These are phyloP conservation scores for Pythium vanterpoolii DNA, from an alignment of 352 stramenopile species.

Conservation along the genomic window DNA sequence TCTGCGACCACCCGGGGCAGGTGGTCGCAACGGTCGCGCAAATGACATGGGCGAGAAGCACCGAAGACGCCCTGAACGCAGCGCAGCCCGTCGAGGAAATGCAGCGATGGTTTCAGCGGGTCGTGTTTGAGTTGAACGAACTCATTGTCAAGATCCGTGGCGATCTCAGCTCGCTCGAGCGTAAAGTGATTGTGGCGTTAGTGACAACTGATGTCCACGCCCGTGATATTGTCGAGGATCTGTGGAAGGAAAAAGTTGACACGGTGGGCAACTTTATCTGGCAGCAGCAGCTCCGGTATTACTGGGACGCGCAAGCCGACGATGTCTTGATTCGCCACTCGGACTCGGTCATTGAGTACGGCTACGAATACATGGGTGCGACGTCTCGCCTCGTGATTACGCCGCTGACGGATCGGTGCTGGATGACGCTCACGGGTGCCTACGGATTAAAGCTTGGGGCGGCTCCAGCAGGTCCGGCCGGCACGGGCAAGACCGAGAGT, in stretches of 20 bases:
- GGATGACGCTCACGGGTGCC: constrained; percentile 94
- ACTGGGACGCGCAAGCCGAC: constrained; percentile 92
- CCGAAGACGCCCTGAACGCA: constrained; percentile 72
- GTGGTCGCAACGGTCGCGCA: constrained; percentile 92
- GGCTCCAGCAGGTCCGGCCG: constrained; percentile 90
- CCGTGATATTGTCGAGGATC: constrained; percentile 86
- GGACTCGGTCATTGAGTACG: constrained; percentile 83
- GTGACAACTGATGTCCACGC: constrained; percentile 93
- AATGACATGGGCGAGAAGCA: constrained; percentile 91
- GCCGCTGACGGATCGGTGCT: constrained; percentile 92
- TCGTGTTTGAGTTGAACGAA: constrained; percentile 85
- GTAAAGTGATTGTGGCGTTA: constrained; percentile 92
- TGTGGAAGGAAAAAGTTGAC: constrained; percentile 67
- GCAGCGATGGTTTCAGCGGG: constrained; percentile 67
- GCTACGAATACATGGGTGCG: constrained; percentile 95
- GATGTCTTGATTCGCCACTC: constrained; percentile 82
- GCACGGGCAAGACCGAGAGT: constrained; percentile 96
- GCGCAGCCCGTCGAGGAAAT: constrained; percentile 44
- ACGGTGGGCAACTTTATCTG: constrained; percentile 91
- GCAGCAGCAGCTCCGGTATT: constrained; percentile 94
- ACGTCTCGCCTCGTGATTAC: constrained; percentile 88
- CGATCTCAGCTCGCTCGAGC: constrained; percentile 82
- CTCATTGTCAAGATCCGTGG: constrained; percentile 92
- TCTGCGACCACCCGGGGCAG: constrained; percentile 89
- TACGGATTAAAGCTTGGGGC: constrained; percentile 93